Percentiles rank a stretch among this genome's conserved stretches.
Evolutionary conservation across 495 filamentous ascomycete species (phyloP).

Genomic region (Aspergillus incahuasiensis): DNA sequence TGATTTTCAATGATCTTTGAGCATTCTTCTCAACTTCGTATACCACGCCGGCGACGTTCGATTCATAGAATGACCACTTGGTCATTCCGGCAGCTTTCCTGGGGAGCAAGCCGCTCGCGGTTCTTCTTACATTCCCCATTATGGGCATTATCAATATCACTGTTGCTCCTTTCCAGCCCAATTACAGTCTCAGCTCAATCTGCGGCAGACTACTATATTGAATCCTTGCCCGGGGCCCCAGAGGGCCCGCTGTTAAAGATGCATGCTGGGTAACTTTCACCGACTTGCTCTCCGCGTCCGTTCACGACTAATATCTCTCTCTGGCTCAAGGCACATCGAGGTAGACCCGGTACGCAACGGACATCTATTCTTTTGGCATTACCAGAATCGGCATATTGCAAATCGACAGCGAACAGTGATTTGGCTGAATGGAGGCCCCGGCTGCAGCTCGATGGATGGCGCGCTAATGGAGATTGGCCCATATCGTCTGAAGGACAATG

Average conservation of each 20-base stretch:
- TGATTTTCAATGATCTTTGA: neutral
- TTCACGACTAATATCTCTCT: constrained; percentile 17
- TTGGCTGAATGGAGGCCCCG: constrained; percentile 95
- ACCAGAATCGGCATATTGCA: constrained; percentile 89
- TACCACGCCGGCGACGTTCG: neutral
- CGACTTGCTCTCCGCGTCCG: neutral
- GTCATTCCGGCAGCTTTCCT: constrained; percentile 15
- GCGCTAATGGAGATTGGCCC: constrained; percentile 97
- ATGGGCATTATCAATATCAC: constrained; percentile 22
- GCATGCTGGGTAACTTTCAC: constrained; percentile 82
- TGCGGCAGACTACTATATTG: constrained; percentile 86
- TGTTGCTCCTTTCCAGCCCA: constrained; percentile 23
- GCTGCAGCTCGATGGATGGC: constrained; percentile 95
- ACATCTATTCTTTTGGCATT: constrained; percentile 98
- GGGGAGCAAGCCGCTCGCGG: constrained; percentile 7
- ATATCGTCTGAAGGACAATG: constrained; percentile 76
- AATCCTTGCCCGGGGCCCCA: constrained; percentile 78
- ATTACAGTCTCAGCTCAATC: constrained; percentile 42
- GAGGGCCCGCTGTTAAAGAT: constrained; percentile 81
- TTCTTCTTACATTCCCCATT: constrained; percentile 20
- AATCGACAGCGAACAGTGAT: constrained; percentile 89
- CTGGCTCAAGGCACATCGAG: constrained; percentile 73
- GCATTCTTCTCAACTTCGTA: neutral
- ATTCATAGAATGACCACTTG: constrained; percentile 19
- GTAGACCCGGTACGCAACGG: constrained; percentile 78